Percentiles rank a stretch among this genome's conserved stretches.
Conservation (phyloP, 1,284 basidiomycete species). For the Ceratobasidium sp. region DNA sequence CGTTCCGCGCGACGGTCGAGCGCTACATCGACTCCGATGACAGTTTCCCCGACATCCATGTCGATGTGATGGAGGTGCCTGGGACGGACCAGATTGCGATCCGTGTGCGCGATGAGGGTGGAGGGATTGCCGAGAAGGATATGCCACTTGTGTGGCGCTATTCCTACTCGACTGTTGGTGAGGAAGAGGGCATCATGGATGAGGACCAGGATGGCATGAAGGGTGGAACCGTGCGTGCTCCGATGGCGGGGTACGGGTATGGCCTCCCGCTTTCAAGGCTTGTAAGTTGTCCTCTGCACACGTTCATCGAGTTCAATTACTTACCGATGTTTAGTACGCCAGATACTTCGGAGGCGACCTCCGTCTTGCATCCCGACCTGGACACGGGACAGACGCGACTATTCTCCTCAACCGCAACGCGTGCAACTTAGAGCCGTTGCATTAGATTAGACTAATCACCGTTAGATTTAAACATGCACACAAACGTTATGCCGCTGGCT, state of each 20-base stretch:
- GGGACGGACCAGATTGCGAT: slow-evolving; percentile 42
- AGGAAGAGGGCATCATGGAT: slow-evolving; percentile 27
- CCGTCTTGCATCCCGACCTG: slow-evolving; percentile 32
- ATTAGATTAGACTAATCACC: not conserved
- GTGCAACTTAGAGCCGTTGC: slow-evolving; percentile 38
- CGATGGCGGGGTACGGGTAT: slow-evolving; percentile 43
- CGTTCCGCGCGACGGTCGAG: slow-evolving; percentile 38
- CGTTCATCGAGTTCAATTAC: not conserved
- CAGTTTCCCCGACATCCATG: slow-evolving; percentile 36
- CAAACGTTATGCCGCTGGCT: not conserved
- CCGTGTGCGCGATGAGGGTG: slow-evolving; percentile 28
- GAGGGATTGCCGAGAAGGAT: slow-evolving; percentile 33
- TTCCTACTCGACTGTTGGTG: slow-evolving; percentile 37
- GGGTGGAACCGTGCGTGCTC: slow-evolving; percentile 36
- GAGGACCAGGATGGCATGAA: slow-evolving; percentile 43
- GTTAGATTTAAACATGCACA: not conserved
- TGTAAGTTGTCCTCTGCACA: slow-evolving; percentile 1
- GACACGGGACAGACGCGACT: slow-evolving; percentile 39
- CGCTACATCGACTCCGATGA: slow-evolving; percentile 13
- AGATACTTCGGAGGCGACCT: slow-evolving; percentile 45
- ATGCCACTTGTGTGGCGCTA: slow-evolving; percentile 38
- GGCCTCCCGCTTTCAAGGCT: slow-evolving; percentile 41
- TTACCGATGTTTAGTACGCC: slow-evolving; percentile 20
- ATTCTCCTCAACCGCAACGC: slow-evolving; percentile 42
- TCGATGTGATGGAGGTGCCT: slow-evolving; percentile 32